Evolutionary conservation across 306 rosid genomes (phyloP), one percentile per base, ranked within the genome.

Genomic region (Mimosa pudica): DNA sequence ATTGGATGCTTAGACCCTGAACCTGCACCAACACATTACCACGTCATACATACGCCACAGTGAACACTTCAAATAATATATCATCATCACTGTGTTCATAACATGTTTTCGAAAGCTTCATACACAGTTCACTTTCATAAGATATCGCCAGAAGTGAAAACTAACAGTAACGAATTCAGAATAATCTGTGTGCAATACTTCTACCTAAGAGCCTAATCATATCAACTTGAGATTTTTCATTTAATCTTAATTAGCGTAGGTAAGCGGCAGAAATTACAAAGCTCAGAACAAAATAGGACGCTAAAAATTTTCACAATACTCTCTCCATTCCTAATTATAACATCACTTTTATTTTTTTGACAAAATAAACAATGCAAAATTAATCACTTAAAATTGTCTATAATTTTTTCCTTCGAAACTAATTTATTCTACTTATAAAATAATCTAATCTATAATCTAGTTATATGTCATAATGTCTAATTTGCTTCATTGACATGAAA

Each of bases 1-100:
- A 89, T 79, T 69, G 77, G 84, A 95, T 90, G 82, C 77, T 92
- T 47, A 93, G 76, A 6, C 90, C 90, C 3, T 82, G 84, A 66
- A 82, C 81, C 90, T 87, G 77, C 13, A 30, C 3, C 66, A 24
- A 30, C 35, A 61, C 66, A 30, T 24, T 61, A 61, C 7, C 7
- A 10, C 66, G 41, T 38, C 30, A 41, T 38, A 16, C 32, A 41
- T 38, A 16, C 32, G 11, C 14, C 10, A 41, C 30, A 17, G 38
- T 24, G 66, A 61, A 61, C 66, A 61, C 41, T 24, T 30, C 16
- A 61, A 60, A 24, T 24, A 24, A 38, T 38, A 3, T 10, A 9
- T 61, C 30, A 30, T 61, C 36, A 61, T 11, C 14, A 60, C 14
- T 10, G 42, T 62, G 16, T 5, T 12, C 17, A 11, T 30, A 5